Conservation (phyloP, 164 flowering plant species). For the Magnolia officinalis region DNA sequence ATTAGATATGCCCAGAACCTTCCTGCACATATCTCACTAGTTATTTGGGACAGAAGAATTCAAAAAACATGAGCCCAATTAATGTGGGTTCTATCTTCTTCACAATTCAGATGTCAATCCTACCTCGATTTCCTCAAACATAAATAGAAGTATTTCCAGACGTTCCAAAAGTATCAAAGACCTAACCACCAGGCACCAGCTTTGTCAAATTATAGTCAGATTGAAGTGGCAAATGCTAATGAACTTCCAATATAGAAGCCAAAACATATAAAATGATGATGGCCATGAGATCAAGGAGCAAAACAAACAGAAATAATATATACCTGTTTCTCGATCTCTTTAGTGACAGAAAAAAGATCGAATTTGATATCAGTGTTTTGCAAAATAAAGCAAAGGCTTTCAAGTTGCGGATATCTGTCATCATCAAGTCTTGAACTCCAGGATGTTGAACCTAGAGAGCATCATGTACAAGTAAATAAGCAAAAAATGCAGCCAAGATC, state of each 20-base stretch:
- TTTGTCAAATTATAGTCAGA: background rate
- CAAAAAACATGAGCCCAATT: too few relatives aligned
- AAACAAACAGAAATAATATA: background rate
- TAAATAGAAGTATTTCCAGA: too few relatives aligned
- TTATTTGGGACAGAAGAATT: too few relatives aligned
- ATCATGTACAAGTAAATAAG: slow-evolving; percentile 2
- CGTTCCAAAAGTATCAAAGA: background rate
- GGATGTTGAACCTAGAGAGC: slow-evolving; percentile 92
- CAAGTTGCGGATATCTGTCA: slow-evolving; percentile 89
- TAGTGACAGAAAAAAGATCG: slow-evolving; percentile 80
- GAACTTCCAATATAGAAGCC: background rate
- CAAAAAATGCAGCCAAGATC: background rate
- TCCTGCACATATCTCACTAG: too few relatives aligned
- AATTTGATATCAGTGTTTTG: slow-evolving; percentile 90
- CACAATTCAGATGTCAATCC: too few relatives aligned
- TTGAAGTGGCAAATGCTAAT: background rate
- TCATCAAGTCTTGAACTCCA: slow-evolving; percentile 84
- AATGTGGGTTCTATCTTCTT: too few relatives aligned
- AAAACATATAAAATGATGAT: background rate
- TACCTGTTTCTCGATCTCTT: slow-evolving; percentile 98
- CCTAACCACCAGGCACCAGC: background rate
- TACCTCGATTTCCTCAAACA: too few relatives aligned
- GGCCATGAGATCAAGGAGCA: background rate
- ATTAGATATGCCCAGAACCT: too few relatives aligned
- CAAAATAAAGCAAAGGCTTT: slow-evolving; percentile 89